Base-by-base conservation (phyloP, 768 basidiomycete species). In the Lanmaoa rubissima region DNA sequence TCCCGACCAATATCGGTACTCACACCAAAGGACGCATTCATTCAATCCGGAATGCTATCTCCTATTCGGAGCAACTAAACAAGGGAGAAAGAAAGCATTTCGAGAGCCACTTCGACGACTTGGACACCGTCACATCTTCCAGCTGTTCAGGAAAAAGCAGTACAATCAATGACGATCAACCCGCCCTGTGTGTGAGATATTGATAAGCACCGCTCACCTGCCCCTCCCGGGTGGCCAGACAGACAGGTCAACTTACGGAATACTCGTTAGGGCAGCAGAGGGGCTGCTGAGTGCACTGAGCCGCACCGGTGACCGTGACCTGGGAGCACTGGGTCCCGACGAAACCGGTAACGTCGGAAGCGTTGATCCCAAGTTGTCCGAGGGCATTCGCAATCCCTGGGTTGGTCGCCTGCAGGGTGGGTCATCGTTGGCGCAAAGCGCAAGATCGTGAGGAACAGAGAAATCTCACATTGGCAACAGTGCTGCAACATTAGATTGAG, bases 111-210 rank as follows among this genome's bases (percentile, higher is more conserved):
- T 0, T 28, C 14, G 19, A 40, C 50, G 14, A 46, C 13, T 34
- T 13, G 41, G 17, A 34, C 35, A 19, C 35, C 8, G 5, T 19
- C 39, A 0, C 26, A 31, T 48, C 24, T 6, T 11, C 34, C 9
- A 11, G 17, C 2, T 13, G 12, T 26, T 63, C 24, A 62, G 17
- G 14, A 24, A 16, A 55, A 13, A 11, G 61, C 57, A 19, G 41
- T 35, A 17, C 62, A 63, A 9, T 61, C 62, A 5, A 63, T 7
- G 3, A 26, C 28, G 40, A 62, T 28, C 13, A 51, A 14, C 1
- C 53, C 62, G 34, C 39, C 41, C 61, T 43, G n/a, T 6, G n/a
- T 5, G 8, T 9, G n/a, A 17, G 26, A 10, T 8, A 40, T 16
- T 1, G 11, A 2, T 26, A 3, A 43, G 35, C 14, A 3, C 19